Evolutionary conservation across 179 eudicot species (phyloP), one percentile per base, ranked within the genome.

Genomic region (Patellifolia procumbens): DNA sequence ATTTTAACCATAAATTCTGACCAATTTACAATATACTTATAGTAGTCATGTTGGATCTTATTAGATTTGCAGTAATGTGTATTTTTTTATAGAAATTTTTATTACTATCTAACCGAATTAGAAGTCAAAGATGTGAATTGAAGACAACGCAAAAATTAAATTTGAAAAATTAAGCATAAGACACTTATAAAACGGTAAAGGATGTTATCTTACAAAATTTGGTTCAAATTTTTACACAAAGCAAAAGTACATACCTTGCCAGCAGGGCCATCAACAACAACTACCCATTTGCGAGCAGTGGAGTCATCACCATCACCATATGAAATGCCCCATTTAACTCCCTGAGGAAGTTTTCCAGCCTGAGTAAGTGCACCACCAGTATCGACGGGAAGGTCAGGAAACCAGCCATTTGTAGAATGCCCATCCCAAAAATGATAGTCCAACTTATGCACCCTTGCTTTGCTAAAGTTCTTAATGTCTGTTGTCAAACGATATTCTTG

Each of bases 291-390:
- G 11, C 75, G 75, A 72, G 63, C 37, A 32, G 42, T 60, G 22
- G 63, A 35, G 49, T 72, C 64, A 35, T 72, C 75, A 13, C 75
- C 75, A 12, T 72, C 75, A 55, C 49, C 64, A 24, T 72, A 72
- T 9, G 24, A 20, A 22, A 72, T 4, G 1, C 64, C 75, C 31
- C 39, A 72, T 20, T 72, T 72, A 49, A 55, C n/a, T 0, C 75
- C 75, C 2, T 72, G 32, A 1, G 75, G 75, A 8, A 31, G 75
- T 5, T 63, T 55, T 12, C 75, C 75, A n/a, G 42, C 37, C 34
- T 10, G 64, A 29, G 60, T 32, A 34, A 53, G 34, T 10, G 56
- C 75, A 19, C 11, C 4, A n/a, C 64, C 75, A 13, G 63, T 46
- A 1, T 3, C 1, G 3, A 22, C 49, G 0, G 75, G 32, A 48